Evolutionary conservation across 1,284 basidiomycete genomes (phyloP).

Genomic region (Sutorius eximius): DNA sequence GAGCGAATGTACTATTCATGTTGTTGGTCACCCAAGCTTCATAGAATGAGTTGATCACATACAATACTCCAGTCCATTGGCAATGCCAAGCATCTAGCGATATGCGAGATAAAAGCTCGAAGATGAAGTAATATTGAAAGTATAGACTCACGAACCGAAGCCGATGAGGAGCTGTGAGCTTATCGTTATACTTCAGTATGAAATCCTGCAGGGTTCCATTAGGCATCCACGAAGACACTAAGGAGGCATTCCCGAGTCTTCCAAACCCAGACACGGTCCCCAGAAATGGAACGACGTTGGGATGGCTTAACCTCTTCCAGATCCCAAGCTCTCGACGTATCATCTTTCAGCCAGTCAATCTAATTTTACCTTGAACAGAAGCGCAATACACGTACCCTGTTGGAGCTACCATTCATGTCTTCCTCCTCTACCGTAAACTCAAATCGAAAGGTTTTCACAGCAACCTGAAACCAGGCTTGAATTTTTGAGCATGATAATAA

Average conservation of each 20-base stretch:
- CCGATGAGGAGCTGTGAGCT: neutral
- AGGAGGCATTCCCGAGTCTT: neutral
- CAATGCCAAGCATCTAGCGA: neutral
- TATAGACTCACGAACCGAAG: constrained; percentile 8
- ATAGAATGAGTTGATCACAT: neutral
- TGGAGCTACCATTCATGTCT: neutral
- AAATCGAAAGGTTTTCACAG: constrained; percentile 17
- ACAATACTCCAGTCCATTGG: constrained; percentile 6
- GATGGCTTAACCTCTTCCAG: constrained; percentile 10
- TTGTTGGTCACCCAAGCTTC: neutral
- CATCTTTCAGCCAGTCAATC: constrained; percentile 7
- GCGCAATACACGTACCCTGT: neutral
- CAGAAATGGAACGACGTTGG: constrained; percentile 11
- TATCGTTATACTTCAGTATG: constrained; percentile 1
- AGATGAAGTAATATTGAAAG: no score
- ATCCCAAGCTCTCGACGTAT: constrained; percentile 14
- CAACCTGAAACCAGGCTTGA: neutral
- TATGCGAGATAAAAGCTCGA: neutral
- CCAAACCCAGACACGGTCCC: constrained; percentile 8
- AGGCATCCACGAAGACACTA: constrained; percentile 15
- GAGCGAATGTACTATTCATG: constrained; percentile 2
- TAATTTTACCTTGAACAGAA: neutral
- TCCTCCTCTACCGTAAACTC: neutral
- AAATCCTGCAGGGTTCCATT: constrained; percentile 9
- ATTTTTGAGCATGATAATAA: neutral